Base-by-base conservation (phyloP, 2,329 filamentous ascomycete genomes). In the Calonectria ilicicola region DNA sequence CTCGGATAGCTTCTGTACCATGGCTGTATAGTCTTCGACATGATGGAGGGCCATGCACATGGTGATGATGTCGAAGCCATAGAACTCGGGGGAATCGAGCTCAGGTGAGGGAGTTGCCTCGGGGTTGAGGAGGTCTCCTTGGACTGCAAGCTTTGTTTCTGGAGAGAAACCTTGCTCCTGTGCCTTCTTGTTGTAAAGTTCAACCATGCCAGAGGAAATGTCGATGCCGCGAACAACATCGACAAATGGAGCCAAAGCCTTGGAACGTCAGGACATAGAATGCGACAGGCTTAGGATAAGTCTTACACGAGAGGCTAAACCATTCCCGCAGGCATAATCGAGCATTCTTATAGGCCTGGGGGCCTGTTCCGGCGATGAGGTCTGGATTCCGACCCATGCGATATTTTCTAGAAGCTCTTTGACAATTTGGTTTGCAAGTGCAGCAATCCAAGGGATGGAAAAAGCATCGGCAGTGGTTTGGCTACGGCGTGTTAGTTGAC, bases 11-110 rank as follows among this genome's bases (percentile, higher is more conserved):
- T 75, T 77, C 0, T 51, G 21, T 2, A 84, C 67, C 78, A 84
- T 81, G 2, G 49, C 63, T 0, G 75, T 72, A 0, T 78, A 74
- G 38, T 84, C 77, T 5, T 80, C 74, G 10, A 85, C 77, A 47
- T 85, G 83, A 47, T 85, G 83, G 1, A 85, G 81, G 0, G 84
- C 82, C 79, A 84, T 79, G 15, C 79, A 80, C 67, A 84, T 84
- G 35, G 82, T 78, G 7, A 79, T 75, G 7, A 82, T 65, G 62
- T 84, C 84, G 58, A 84, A 85, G 19, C 70, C 58, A 65, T 69
- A 68, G 53, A 79, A 80, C 40, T 77, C 78, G 3, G 76, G 63
- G 0, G 74, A 70, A 35, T 72, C n/a, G 12, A 81, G 66, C 38
- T 76, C 78, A 0, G 76, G 72, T 0, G 73, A 76, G 0, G 79